phyloP scores from a whole-genome alignment of 1,284 basidiomycete genomes.

The Puccinia triticina region DNA sequence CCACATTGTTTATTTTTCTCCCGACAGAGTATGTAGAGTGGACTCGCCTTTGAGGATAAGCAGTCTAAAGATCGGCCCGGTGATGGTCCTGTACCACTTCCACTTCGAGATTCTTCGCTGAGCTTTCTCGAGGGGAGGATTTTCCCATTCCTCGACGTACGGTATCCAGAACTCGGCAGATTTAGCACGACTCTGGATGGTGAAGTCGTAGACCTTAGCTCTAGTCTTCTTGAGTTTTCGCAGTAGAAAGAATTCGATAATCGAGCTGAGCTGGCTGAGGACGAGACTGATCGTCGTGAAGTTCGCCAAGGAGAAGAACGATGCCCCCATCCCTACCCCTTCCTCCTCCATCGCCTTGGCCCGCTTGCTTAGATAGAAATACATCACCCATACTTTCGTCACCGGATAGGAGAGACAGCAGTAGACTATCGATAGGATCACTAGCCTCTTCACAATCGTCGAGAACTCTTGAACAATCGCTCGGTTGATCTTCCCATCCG shows the following conservation, averaged over 20 bases:
- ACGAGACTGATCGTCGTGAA: conserved; percentile 75
- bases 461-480: conserved; percentile 67
- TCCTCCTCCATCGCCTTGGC: neutral
- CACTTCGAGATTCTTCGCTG: conserved; percentile 52
- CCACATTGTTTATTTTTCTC: neutral
- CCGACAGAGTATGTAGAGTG: neutral
- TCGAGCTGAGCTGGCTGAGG: conserved; percentile 71
- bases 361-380: conserved; percentile 17
- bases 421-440: conserved; percentile 4
- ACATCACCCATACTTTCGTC: conserved; percentile 34
- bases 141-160: conserved; percentile 58
- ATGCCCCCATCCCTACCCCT: neutral
- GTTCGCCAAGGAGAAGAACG: neutral
- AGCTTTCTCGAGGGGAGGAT: conserved; percentile 57
- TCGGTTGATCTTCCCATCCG: conserved; percentile 68
- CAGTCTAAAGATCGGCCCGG: conserved; percentile 55
- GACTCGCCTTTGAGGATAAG: conserved; percentile 55
- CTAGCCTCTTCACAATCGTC: neutral
- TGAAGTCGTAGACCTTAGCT: conserved; percentile 72
- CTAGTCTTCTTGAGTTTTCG: conserved; percentile 76
- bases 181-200: conserved; percentile 76
- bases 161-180: conserved; percentile 68
- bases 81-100: conserved; percentile 54
- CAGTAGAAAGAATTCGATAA: conserved; percentile 76
- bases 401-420: conserved; percentile 29